Base-by-base conservation (phyloP, 1,284 basidiomycete species). In the Apiotrichum domesticum region DNA sequence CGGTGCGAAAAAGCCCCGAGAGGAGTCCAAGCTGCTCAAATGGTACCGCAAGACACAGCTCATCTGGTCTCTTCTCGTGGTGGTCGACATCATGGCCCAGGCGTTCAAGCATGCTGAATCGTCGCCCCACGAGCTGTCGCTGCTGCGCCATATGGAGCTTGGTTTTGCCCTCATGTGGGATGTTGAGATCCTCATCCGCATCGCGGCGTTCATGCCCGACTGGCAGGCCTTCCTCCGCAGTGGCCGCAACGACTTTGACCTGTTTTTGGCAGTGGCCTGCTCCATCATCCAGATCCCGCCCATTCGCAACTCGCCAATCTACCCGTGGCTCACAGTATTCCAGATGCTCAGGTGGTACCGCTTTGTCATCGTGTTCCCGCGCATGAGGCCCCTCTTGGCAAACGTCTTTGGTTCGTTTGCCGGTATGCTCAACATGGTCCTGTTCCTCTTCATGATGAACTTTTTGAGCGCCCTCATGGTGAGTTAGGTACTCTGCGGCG, bases 381-480 rank as follows among this genome's bases (percentile, higher is more conserved):
- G 73, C 46, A 76, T 74, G 71, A 67, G 65, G 52, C 71, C 57
- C 29, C 63, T 54, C 0, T 64, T 92, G 90, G 79, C 87, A 6
- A 86, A 87, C 1, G 88, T 97, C 1, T 92, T 97, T 64, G 93
- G 94, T 33, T 94, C 92, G 72, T 85, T 97, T 79, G 87, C 87
- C 60, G 93, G 91, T 77, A 79, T 98, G 39, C 80, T 84, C 35
- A 98, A 98, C 81, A 97, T 97, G 91, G 84, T 90, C 13, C 75
- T 95, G 41, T 98, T 98, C 80, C 81, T 98, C 33, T 78, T 98
- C 58, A 78, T 96, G 58, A 86, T 94, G 77, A 96, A 93, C 72
- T 88, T 88, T 64, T 81, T 98, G 41, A 87, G 87, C 1, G 88
- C 93, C 0, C 80, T 98, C 33, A 82, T 94, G 55, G 85, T 84